Conservation (phyloP, 1,139 yeast species). For the Schizosaccharomyces versatilis region DNA sequence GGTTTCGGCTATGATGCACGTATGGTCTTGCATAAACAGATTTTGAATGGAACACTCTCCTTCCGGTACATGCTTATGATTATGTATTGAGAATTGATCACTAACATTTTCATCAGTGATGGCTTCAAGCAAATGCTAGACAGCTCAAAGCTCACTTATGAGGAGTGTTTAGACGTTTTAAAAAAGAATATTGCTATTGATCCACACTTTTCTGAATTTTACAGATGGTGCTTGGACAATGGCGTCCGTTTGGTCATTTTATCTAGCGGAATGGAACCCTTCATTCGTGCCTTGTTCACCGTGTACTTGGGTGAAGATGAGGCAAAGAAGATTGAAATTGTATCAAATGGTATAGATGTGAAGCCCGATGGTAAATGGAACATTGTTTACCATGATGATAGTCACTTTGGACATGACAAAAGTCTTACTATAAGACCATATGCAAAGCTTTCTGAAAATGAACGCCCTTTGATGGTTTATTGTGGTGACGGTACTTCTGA, state of each 20-base stretch:
- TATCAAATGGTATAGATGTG: conserved; percentile 53
- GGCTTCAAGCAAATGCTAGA: conserved; percentile 60
- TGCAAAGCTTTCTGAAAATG: conserved; percentile 22
- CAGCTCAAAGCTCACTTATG: conserved; percentile 53
- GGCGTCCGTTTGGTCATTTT: conserved; percentile 55
- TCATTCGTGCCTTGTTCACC: conserved; percentile 53
- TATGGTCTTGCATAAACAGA: conserved; percentile 42
- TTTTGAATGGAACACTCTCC: conserved; percentile 41
- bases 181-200: conserved; percentile 43
- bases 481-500: conserved; percentile 97
- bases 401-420: conserved; percentile 87
- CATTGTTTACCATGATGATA: conserved; percentile 62
- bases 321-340: conserved; percentile 48
- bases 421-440: conserved; percentile 55
- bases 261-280: conserved; percentile 82
- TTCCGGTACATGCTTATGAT: conserved; percentile 42
- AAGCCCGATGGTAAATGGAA: conserved; percentile 49
- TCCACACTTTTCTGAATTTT: conserved; percentile 70
- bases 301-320: conserved; percentile 62
- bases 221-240: conserved; percentile 50
- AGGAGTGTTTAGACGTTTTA: conserved; percentile 48
- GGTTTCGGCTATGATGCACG: conserved; percentile 69
- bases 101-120: background rate
- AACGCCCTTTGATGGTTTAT: conserved; percentile 50
- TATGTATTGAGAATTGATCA: background rate